These are phyloP conservation scores for Pyrus hybrid DNA, from an alignment of 331 rosid species.

Conservation along the genomic window DNA sequence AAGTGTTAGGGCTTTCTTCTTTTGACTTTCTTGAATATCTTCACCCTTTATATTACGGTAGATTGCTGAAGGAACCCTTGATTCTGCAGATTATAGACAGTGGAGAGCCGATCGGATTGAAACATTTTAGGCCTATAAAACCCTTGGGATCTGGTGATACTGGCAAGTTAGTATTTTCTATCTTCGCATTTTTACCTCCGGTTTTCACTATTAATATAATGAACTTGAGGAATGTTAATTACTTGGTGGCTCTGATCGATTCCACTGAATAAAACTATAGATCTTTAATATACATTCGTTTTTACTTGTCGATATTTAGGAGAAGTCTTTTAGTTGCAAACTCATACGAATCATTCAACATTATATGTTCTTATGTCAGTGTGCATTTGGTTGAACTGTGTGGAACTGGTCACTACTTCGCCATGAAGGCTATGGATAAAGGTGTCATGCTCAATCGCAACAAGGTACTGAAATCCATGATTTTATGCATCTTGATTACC, in stretches of 20 bases:
- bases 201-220: not conserved
- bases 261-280: not conserved
- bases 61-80: constrained; percentile 17
- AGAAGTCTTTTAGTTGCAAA: not conserved
- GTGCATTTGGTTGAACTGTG: constrained; percentile 89
- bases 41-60: not conserved
- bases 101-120: constrained; percentile 68
- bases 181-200: not conserved
- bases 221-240: not conserved
- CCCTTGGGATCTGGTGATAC: constrained; percentile 96
- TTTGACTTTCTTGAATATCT: constrained; percentile 5
- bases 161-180: constrained; percentile 55
- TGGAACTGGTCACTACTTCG: constrained; percentile 65
- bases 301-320: not conserved
- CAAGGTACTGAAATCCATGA: constrained; percentile 46
- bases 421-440: constrained; percentile 99
- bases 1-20: constrained; percentile 9
- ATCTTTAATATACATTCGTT: not conserved
- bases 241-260: not conserved
- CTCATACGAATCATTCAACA: not conserved
- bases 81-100: constrained; percentile 55
- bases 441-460: constrained; percentile 89
- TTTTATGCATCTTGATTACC: not conserved
- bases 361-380: constrained; percentile 29
- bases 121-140: constrained; percentile 78